Base-by-base conservation (phyloP, 2,329 filamentous ascomycete species). In the Exophiala dermatitidis region DNA sequence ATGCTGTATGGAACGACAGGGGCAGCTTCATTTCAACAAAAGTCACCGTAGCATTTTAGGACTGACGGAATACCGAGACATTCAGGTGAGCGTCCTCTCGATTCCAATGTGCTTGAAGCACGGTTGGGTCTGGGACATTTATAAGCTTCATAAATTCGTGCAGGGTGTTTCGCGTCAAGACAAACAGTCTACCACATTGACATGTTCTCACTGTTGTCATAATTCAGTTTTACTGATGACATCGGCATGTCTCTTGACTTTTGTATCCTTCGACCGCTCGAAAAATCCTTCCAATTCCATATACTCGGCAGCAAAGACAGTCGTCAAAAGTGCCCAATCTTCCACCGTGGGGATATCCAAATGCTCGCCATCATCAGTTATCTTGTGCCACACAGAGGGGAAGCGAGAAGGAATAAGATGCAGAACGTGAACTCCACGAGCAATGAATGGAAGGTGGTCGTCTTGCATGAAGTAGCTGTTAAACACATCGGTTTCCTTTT, bases 381-480 rank as follows among this genome's bases (percentile, higher is more conserved):
- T 82, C 1, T 77, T 85, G 71, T 98, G 93, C 93, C 93, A 98
- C 1, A 94, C 86, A 0, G 61, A 48, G 0, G 90, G 90, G 66
- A 97, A 97, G 0, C 85, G 85, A 3, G 75, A 77, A 0, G 91
- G 89, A 53, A 98, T 97, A 29, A 98, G 70, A 71, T 98, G 93
- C 53, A 98, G 69, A 10, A 97, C 78, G 30, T 94, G 85, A 0
- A 97, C 91, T 1, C 93, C 93, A 34, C 88, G 80, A 34, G 74
- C 74, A 77, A 97, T 82, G 64, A 98, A 98, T 0, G 93, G 93
- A 3, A 96, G 69, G 67, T 98, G 93, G 65, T 98, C 93, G 66
- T 98, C 93, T 58, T 83, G 77, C 6, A 95, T 81, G 9, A 74
- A 69, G n/a, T 70, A 68, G 36, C 69, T 66, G 40, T 69, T 40